phyloP scores from a whole-genome alignment of 495 filamentous ascomycete genomes.

The Hamigera avellanea region DNA sequence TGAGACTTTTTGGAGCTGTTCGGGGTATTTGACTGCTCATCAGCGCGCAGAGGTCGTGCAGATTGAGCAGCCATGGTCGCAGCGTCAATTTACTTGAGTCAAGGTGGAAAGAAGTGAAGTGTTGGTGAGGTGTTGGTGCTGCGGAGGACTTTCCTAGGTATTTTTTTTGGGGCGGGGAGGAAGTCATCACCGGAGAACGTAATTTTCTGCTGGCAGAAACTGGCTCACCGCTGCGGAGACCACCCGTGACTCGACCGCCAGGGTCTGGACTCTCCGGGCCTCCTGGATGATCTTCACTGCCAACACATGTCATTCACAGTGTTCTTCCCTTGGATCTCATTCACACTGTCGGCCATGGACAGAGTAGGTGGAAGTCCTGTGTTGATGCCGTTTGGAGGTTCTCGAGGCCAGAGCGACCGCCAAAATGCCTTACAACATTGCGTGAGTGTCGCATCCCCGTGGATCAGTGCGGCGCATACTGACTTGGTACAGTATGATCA shows the following conservation, averaged over 20 bases:
- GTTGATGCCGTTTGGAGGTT: background rate
- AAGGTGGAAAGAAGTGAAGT: too few species aligned
- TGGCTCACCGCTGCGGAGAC: slow-evolving; percentile 1
- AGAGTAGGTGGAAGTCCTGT: background rate
- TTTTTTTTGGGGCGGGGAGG: slow-evolving; percentile 8
- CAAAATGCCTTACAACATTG: slow-evolving; percentile 62
- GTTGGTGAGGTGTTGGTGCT: background rate
- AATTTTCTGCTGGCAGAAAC: slow-evolving; percentile 10
- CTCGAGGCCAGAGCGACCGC: slow-evolving; percentile 4
- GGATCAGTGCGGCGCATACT: slow-evolving; percentile 1
- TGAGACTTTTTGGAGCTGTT: slow-evolving; percentile 16
- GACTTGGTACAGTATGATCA: slow-evolving; percentile 61
- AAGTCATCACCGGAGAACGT: background rate
- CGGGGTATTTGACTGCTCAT: slow-evolving; percentile 10
- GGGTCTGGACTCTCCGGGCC: slow-evolving; percentile 10
- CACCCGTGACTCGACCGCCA: slow-evolving; percentile 4
- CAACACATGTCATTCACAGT: background rate
- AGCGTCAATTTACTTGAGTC: background rate
- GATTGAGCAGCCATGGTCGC: slow-evolving; percentile 19
- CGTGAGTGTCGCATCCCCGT: slow-evolving; percentile 33
- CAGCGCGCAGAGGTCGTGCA: slow-evolving; percentile 7
- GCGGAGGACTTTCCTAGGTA: background rate
- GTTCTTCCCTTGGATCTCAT: too few species aligned
- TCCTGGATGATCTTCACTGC: too few species aligned
- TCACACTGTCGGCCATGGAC: too few species aligned